phyloP scores from a whole-genome alignment of 1,139 yeast genomes.

The Taphrina pruni region DNA sequence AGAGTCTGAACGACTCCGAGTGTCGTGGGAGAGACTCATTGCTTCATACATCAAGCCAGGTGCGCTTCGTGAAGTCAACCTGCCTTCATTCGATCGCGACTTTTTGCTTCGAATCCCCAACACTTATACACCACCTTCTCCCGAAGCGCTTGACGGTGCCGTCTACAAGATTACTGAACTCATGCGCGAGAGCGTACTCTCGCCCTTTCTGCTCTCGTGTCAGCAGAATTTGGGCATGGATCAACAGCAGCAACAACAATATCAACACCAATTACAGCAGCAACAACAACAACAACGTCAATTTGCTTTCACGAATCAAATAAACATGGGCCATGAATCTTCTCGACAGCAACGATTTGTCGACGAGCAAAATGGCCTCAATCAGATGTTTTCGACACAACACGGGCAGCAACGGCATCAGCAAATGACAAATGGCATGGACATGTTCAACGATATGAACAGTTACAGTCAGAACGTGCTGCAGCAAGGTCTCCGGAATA shows the following conservation, averaged over 20 bases:
- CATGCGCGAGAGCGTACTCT: slow-evolving; percentile 50
- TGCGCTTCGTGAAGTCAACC: slow-evolving; percentile 51
- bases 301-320: slow-evolving; percentile 38
- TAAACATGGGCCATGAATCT: background rate
- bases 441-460: slow-evolving; percentile 6
- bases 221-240: background rate
- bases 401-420: slow-evolving; percentile 6
- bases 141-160: slow-evolving; percentile 48
- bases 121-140: slow-evolving; percentile 47
- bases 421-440: background rate
- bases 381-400: background rate
- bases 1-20: slow-evolving; percentile 30
- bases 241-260: slow-evolving; percentile 33
- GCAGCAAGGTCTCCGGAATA: background rate
- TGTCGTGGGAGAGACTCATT: slow-evolving; percentile 50
- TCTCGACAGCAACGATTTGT: background rate
- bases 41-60: slow-evolving; percentile 49
- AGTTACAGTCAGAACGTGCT: background rate
- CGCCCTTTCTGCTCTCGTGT: slow-evolving; percentile 43
- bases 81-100: slow-evolving; percentile 49
- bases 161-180: slow-evolving; percentile 49
- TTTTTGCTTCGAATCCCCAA: slow-evolving; percentile 44
- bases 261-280: slow-evolving; percentile 22
- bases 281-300: slow-evolving; percentile 37
- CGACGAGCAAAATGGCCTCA: background rate